A percentile compares a stretch with the other conserved stretches of the same genome.
These are phyloP conservation scores for Penicillium soppii DNA, from an alignment of 495 filamentous ascomycete genomes.

Conservation along the genomic window DNA sequence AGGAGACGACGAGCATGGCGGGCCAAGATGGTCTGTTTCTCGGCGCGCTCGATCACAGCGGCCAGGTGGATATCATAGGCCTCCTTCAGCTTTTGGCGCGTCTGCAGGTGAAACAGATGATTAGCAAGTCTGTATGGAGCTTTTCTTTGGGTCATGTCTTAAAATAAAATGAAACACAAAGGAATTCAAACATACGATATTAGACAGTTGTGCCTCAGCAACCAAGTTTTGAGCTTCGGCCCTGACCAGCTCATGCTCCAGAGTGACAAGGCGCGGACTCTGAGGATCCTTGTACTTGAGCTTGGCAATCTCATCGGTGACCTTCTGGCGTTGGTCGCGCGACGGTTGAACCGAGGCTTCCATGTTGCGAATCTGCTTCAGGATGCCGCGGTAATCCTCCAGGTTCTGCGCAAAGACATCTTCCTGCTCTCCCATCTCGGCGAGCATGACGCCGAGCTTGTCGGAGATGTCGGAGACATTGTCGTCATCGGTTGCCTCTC, in stretches of 20 bases:
- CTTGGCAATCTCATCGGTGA: constrained; percentile 85
- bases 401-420: constrained; percentile 80
- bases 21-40: constrained; percentile 93
- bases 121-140: constrained; percentile 4
- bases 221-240: constrained; percentile 94
- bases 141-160: not conserved
- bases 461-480: constrained; percentile 85
- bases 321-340: constrained; percentile 77
- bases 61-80: constrained; percentile 84
- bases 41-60: constrained; percentile 88
- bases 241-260: constrained; percentile 94
- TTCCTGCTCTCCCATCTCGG: constrained; percentile 90
- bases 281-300: constrained; percentile 87
- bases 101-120: constrained; percentile 46
- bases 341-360: constrained; percentile 91
- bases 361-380: constrained; percentile 91
- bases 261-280: constrained; percentile 67
- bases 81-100: constrained; percentile 89
- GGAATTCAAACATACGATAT: constrained; percentile 60
- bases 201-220: constrained; percentile 94
- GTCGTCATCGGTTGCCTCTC: constrained; percentile 83
- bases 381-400: constrained; percentile 73
- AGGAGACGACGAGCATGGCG: constrained; percentile 83
- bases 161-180: not conserved
- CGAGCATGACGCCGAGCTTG: constrained; percentile 88